These are phyloP conservation scores for Mycena galopus DNA, from an alignment of 768 basidiomycete genomes.

Conservation along the genomic window DNA sequence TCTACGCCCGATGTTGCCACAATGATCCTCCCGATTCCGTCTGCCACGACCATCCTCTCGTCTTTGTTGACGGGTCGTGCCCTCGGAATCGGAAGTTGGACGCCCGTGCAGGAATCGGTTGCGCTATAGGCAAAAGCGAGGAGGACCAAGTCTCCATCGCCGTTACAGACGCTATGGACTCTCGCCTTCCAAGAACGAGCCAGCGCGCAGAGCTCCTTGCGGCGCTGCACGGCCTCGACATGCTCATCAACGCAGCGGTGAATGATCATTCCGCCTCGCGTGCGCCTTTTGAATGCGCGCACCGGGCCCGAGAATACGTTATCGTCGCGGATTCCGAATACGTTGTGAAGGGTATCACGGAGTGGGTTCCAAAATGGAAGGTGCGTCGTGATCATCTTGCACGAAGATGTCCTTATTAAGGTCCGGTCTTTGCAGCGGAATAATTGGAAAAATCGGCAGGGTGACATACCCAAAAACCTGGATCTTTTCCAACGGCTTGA, in stretches of 20 bases:
- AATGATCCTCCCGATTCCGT: background rate
- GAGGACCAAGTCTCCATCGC: constrained; percentile 42
- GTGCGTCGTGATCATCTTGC: no score
- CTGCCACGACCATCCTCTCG: constrained; percentile 46
- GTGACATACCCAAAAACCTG: constrained; percentile 38
- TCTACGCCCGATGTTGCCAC: constrained; percentile 24
- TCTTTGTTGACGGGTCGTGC: constrained; percentile 53
- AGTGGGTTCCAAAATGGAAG: constrained; percentile 52
- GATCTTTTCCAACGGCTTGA: constrained; percentile 47
- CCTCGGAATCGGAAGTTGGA: constrained; percentile 40
- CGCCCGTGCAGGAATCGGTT: constrained; percentile 48
- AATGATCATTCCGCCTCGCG: constrained; percentile 1
- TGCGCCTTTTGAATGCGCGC: background rate
- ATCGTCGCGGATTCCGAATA: constrained; percentile 52
- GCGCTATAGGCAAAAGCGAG: constrained; percentile 38
- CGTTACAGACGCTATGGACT: constrained; percentile 42
- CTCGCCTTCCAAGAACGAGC: constrained; percentile 39
- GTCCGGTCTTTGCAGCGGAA: no score
- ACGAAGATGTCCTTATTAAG: no score
- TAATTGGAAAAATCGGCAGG: constrained; percentile 36
- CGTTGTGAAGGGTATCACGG: constrained; percentile 50
- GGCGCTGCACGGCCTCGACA: constrained; percentile 42
- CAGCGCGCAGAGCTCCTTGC: constrained; percentile 53
- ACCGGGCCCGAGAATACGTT: constrained; percentile 23
- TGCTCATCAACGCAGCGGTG: constrained; percentile 22